Conservation (phyloP, 192 early-diverging fungal species). For the Cladochytrium replicatum region DNA sequence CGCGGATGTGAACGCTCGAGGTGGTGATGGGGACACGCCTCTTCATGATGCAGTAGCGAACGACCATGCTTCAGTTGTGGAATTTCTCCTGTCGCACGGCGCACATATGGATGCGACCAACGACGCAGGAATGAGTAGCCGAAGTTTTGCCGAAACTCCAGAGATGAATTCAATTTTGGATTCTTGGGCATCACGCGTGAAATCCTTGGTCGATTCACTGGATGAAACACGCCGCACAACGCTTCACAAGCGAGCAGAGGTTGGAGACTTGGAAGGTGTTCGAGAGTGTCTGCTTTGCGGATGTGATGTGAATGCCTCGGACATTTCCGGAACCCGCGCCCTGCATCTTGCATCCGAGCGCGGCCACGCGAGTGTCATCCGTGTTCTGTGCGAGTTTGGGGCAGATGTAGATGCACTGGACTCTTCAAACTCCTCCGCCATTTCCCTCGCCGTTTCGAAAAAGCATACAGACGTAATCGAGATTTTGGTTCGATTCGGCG, state of each 20-base stretch:
- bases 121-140: no score
- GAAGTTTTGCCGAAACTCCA: no score
- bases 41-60: constrained; percentile 39
- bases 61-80: constrained; percentile 37
- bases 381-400: constrained; percentile 22
- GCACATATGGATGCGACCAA: constrained; percentile 30
- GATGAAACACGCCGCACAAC: constrained; percentile 29
- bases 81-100: constrained; percentile 37
- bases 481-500: constrained; percentile 33
- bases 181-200: no score
- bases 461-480: constrained; percentile 21
- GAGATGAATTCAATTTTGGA: no score
- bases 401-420: constrained; percentile 36
- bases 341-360: constrained; percentile 25
- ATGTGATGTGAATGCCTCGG: background rate
- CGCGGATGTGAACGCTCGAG: constrained; percentile 50
- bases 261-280: constrained; percentile 25
- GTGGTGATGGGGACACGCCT: constrained; percentile 58
- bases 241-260: constrained; percentile 24
- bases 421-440: constrained; percentile 34
- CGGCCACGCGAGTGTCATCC: constrained; percentile 24
- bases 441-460: constrained; percentile 35
- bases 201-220: no score
- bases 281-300: constrained; percentile 11
- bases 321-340: constrained; percentile 26